A percentile compares a stretch with the other conserved stretches of the same genome.
Conservation (phyloP, 2,329 filamentous ascomycete genomes). For the Penicillium sumatraense region DNA sequence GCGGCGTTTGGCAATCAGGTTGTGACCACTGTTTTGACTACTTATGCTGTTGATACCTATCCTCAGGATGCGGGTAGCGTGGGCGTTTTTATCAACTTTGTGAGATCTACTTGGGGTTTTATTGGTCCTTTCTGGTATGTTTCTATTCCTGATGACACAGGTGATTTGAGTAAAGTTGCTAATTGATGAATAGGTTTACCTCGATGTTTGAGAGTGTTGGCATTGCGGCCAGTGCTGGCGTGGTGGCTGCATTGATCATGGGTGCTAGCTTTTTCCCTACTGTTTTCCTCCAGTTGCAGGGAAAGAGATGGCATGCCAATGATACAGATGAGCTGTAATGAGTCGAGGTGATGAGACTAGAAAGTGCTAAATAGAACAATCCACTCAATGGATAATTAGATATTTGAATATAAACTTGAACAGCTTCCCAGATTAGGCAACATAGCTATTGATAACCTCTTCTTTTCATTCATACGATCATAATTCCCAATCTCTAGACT, state of each 20-base stretch:
- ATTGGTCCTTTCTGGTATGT: slow-evolving; percentile 42
- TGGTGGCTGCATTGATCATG: slow-evolving; percentile 33
- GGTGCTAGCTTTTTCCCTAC: slow-evolving; percentile 36
- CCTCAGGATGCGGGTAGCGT: slow-evolving; percentile 58
- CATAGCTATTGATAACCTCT: no score
- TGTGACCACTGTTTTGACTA: slow-evolving; percentile 64
- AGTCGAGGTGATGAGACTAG: background rate
- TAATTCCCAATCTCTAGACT: no score
- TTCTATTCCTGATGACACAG: background rate
- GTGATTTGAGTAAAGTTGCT: background rate
- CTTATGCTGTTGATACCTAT: slow-evolving; percentile 63
- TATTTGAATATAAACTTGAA: no score
- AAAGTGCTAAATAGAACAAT: background rate
- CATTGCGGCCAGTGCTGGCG: slow-evolving; percentile 33
- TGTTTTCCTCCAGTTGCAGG: slow-evolving; percentile 30
- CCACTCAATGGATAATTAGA: no score
- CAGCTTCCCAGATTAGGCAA: no score
- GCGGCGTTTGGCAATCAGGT: slow-evolving; percentile 64
- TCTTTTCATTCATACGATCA: no score
- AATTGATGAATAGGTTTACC: slow-evolving; percentile 29
- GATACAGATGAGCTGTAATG: background rate
- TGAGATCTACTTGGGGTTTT: slow-evolving; percentile 48
- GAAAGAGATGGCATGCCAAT: slow-evolving; percentile 39
- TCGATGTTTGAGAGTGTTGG: slow-evolving; percentile 39
- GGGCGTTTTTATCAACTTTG: slow-evolving; percentile 64